These are phyloP conservation scores for Mycena floridula DNA, from an alignment of 768 basidiomycete genomes.

Conservation along the genomic window DNA sequence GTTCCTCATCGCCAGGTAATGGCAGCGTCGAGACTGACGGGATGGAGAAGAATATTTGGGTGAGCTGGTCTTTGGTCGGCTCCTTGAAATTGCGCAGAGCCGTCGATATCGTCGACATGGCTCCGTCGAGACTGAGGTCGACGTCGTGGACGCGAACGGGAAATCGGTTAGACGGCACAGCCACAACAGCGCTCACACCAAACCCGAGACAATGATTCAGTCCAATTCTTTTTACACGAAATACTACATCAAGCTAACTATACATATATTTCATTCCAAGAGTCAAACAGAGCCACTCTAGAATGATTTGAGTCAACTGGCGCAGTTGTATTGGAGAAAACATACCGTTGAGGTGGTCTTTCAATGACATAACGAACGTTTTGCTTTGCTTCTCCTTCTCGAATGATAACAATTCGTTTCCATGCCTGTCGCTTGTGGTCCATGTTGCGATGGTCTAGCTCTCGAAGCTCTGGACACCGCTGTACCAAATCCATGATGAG, in stretches of 20 bases:
- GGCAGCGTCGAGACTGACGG: constrained; percentile 32
- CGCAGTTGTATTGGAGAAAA: no score
- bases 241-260: no score
- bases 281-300: not conserved
- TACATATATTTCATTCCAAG: not conserved
- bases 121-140: no score
- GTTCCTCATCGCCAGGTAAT: constrained; percentile 25
- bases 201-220: no score
- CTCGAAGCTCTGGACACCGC: constrained; percentile 32
- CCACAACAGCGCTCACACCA: no score
- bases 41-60: constrained; percentile 82
- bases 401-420: constrained; percentile 32
- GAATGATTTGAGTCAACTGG: no score
- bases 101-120: constrained; percentile 79
- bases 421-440: constrained; percentile 25
- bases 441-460: constrained; percentile 34
- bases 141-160: no score
- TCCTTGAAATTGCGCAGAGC: constrained; percentile 91
- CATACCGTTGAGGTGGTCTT: constrained; percentile 24
- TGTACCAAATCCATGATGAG: constrained; percentile 33
- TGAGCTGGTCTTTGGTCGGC: constrained; percentile 82
- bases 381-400: constrained; percentile 24
- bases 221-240: no score
- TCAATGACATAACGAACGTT: constrained; percentile 27
- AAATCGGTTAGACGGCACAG: no score